Percentiles rank a stretch among this genome's conserved stretches.
Conservation (phyloP, 768 basidiomycete genomes). For the Kockovaella imperatae region DNA sequence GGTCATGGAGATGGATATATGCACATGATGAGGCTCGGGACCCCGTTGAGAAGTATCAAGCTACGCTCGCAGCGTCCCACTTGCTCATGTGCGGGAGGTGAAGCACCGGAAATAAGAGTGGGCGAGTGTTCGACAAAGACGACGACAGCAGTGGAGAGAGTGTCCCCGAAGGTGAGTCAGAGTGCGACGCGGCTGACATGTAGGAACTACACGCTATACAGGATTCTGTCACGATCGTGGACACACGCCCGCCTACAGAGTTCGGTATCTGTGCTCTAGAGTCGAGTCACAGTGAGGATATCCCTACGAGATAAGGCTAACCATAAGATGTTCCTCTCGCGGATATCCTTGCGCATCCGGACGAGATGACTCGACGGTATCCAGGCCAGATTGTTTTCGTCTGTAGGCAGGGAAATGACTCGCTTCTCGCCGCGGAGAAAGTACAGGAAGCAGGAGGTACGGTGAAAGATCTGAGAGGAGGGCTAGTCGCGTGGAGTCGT, state of each 20-base stretch:
- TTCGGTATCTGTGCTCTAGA: slow-evolving; percentile 67
- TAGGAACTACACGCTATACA: slow-evolving; percentile 29
- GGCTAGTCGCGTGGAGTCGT: slow-evolving; percentile 53
- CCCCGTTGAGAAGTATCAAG: background rate
- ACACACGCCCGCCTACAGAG: slow-evolving; percentile 70
- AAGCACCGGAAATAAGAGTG: slow-evolving; percentile 51
- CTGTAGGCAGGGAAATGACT: slow-evolving; percentile 88
- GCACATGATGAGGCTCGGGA: no score
- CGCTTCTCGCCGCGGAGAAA: slow-evolving; percentile 67
- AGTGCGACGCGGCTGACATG: slow-evolving; percentile 46
- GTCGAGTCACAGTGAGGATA: background rate
- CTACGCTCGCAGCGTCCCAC: background rate
- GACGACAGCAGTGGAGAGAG: slow-evolving; percentile 16
- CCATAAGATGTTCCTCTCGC: slow-evolving; percentile 65
- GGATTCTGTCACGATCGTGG: slow-evolving; percentile 60
- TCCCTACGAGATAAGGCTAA: background rate
- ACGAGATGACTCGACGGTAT: background rate
- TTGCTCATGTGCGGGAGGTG: slow-evolving; percentile 47
- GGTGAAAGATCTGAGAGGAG: slow-evolving; percentile 61
- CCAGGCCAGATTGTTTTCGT: slow-evolving; percentile 54
- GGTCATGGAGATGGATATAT: slow-evolving; percentile 55
- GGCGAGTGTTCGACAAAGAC: background rate
- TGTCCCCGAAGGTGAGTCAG: slow-evolving; percentile 46
- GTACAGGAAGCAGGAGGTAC: slow-evolving; percentile 39
- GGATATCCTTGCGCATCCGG: slow-evolving; percentile 58